Conservation (phyloP, 805 yeast genomes). For the Saccharomyces kudriavzevii region DNA sequence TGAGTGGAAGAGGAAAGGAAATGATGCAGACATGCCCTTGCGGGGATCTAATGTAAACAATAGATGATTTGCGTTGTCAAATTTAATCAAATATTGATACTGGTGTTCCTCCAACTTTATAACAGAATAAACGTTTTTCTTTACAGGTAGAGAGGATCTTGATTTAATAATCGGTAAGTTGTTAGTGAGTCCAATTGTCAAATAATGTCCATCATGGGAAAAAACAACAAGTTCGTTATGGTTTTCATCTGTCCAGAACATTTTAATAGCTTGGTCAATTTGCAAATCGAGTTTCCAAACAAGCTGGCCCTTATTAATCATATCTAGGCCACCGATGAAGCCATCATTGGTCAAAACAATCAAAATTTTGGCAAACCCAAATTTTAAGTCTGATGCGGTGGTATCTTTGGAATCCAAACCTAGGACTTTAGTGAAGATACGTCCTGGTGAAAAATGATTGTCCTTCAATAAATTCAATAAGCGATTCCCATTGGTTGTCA, state of each 20-base stretch:
- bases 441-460: slow-evolving; percentile 19
- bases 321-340: slow-evolving; percentile 37
- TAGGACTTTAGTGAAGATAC: slow-evolving; percentile 11
- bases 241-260: slow-evolving; percentile 16
- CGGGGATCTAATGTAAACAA: not conserved
- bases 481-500: slow-evolving; percentile 16
- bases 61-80: slow-evolving; percentile 5
- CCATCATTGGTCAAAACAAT: slow-evolving; percentile 36
- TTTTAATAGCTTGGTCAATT: slow-evolving; percentile 13
- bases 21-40: not conserved
- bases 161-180: not conserved
- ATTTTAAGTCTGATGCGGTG: slow-evolving; percentile 23
- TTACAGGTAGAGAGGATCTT: not conserved
- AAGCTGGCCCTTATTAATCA: slow-evolving; percentile 31
- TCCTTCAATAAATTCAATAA: slow-evolving; percentile 10
- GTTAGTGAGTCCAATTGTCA: slow-evolving; percentile 10
- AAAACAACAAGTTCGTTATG: slow-evolving; percentile 18
- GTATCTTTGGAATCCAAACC: slow-evolving; percentile 7
- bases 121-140: not conserved
- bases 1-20: not conserved
- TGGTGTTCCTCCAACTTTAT: slow-evolving; percentile 2
- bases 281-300: slow-evolving; percentile 35
- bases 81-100: slow-evolving; percentile 12
- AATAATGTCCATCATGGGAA: slow-evolving; percentile 25
- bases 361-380: slow-evolving; percentile 41